Conservation (phyloP, 2,329 filamentous ascomycete species). For the Xylariaceae sp. region DNA sequence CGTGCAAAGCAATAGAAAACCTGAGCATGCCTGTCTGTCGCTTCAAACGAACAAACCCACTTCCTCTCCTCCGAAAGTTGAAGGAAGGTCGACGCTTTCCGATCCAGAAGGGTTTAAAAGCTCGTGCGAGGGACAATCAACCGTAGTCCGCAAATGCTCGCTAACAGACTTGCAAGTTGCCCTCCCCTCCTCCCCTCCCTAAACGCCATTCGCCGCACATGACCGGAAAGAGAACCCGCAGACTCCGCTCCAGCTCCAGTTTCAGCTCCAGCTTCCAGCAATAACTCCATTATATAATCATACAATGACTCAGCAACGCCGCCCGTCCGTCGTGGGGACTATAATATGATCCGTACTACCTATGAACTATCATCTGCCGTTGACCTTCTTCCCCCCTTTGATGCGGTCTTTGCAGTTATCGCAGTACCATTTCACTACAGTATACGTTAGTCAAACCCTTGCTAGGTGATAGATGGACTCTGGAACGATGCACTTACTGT, state of each 20-base stretch:
- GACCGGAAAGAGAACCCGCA: conserved; percentile 11
- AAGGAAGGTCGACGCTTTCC: background rate
- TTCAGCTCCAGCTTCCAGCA: no score
- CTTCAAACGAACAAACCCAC: no score
- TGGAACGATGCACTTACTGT: conserved; percentile 49
- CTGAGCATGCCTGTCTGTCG: no score
- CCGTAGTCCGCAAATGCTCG: conserved; percentile 8
- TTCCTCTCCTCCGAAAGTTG: no score
- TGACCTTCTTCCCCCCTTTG: conserved; percentile 50
- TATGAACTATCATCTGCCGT: conserved; percentile 37
- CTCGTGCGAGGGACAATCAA: background rate
- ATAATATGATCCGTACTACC: background rate
- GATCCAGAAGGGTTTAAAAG: conserved; percentile 8
- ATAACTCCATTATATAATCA: conserved; percentile 15
- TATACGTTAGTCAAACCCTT: conserved; percentile 30
- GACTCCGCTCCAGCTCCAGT: conserved; percentile 10
- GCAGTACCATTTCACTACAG: conserved; percentile 73
- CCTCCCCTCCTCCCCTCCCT: background rate
- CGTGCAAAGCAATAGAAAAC: background rate
- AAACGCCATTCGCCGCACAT: conserved; percentile 17
- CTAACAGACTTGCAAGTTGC: conserved; percentile 1
- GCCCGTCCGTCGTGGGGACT: background rate
- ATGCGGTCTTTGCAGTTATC: conserved; percentile 69
- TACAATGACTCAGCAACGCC: conserved; percentile 6
- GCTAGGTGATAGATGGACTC: background rate